phyloP scores from a whole-genome alignment of 805 yeast species.

The Jamesozyma gamospora region DNA sequence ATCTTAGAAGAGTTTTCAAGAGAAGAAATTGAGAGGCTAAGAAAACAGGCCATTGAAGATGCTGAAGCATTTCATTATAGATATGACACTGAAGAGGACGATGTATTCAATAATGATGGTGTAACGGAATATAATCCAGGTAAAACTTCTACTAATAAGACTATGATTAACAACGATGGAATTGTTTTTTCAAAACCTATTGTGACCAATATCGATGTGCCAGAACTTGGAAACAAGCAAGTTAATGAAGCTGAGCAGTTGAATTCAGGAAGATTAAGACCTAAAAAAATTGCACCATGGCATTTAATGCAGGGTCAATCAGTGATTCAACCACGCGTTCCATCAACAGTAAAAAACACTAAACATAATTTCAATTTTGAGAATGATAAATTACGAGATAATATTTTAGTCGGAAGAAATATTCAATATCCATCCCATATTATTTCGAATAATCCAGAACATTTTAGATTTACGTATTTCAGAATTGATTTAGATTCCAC shows the following conservation, averaged over 20 bases:
- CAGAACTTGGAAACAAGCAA: conserved; percentile 33
- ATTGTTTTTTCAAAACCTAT: conserved; percentile 36
- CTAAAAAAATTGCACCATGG: conserved; percentile 71
- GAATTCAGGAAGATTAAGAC: conserved; percentile 57
- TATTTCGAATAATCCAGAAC: conserved; percentile 38
- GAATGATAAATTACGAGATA: conserved; percentile 14
- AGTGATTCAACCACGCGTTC: conserved; percentile 1
- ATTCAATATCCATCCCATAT: conserved; percentile 38
- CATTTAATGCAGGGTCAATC: conserved; percentile 30
- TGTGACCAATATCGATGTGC: conserved; percentile 35
- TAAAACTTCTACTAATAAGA: conserved; percentile 4
- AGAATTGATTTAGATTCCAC: conserved; percentile 86
- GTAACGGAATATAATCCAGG: conserved; percentile 19
- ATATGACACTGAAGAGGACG: conserved; percentile 27
- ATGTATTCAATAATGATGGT: conserved; percentile 3
- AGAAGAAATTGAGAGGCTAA: conserved; percentile 49
- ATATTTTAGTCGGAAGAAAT: conserved; percentile 24
- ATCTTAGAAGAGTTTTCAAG: conserved; percentile 67
- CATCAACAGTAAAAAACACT: conserved; percentile 8
- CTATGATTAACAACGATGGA: conserved; percentile 7
- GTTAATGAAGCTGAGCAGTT: conserved; percentile 49
- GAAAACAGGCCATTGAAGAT: conserved; percentile 33
- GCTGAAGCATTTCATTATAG: conserved; percentile 31
- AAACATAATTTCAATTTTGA: conserved; percentile 1
- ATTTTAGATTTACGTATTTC: conserved; percentile 80